Percentiles rank a stretch among this genome's conserved stretches.
Conservation (phyloP, 441 rosid species). For the Gossypium gossypioides region DNA sequence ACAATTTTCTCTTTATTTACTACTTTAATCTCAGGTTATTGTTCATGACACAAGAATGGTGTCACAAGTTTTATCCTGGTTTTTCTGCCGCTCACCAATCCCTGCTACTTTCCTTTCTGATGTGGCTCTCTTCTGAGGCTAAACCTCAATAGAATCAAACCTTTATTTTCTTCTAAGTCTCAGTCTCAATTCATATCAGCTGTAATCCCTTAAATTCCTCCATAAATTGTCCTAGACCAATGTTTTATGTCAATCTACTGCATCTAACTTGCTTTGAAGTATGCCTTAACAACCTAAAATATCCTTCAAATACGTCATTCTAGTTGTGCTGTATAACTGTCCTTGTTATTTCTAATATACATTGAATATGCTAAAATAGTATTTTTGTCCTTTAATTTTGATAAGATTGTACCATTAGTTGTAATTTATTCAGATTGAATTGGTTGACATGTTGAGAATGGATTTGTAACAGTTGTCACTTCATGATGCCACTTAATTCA, state of each 20-base stretch:
- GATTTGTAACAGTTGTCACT: not conserved
- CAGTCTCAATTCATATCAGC: not conserved
- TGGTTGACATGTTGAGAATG: not conserved
- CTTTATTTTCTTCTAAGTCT: not conserved
- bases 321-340: not conserved
- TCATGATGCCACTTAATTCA: not conserved
- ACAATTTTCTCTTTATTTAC: not conserved
- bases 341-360: not conserved
- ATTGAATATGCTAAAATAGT: not conserved
- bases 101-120: not conserved
- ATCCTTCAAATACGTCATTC: not conserved
- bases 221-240: constrained; percentile 1
- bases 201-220: not conserved
- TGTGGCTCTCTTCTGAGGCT: not conserved
- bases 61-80: not conserved
- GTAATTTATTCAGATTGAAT: not conserved
- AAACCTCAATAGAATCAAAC: not conserved
- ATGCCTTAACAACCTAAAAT: not conserved
- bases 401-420: not conserved
- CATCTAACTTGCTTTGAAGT: not conserved
- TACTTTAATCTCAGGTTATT: not conserved
- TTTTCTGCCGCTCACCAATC: not conserved
- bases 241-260: not conserved
- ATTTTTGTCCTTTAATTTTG: not conserved
- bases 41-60: not conserved